Percentiles rank a stretch among this genome's conserved stretches.
Evolutionary conservation across 768 basidiomycete genomes (phyloP).

Genomic region (Mycena galopus): DNA sequence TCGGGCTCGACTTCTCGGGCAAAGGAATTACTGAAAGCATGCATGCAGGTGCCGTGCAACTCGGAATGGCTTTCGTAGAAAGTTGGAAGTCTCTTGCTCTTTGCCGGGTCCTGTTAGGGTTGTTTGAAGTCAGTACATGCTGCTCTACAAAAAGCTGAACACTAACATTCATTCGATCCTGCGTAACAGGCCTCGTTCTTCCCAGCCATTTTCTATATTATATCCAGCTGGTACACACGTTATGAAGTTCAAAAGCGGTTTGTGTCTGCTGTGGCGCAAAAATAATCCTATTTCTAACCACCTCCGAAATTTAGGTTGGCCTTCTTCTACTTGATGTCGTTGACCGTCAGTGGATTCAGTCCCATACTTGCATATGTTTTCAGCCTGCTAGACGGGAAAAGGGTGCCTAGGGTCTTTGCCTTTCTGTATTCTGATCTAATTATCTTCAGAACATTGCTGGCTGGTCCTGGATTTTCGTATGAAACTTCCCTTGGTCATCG

Average conservation of each 20-base stretch:
- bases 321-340: slow-evolving; percentile 55
- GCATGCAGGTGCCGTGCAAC: slow-evolving; percentile 51
- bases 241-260: slow-evolving; percentile 58
- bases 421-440: not conserved
- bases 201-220: slow-evolving; percentile 60
- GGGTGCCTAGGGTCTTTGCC: slow-evolving; percentile 32
- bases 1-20: not conserved
- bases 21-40: not conserved
- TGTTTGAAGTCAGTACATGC: slow-evolving; percentile 47
- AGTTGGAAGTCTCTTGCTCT: slow-evolving; percentile 56
- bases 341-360: slow-evolving; percentile 56
- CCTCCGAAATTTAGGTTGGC: slow-evolving; percentile 47
- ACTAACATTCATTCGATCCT: not conserved
- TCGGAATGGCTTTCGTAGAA: slow-evolving; percentile 60
- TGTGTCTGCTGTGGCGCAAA: not conserved
- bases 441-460: slow-evolving; percentile 47
- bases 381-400: slow-evolving; percentile 54
- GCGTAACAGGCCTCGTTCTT: slow-evolving; percentile 55
- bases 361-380: slow-evolving; percentile 60
- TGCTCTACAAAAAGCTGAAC: not conserved
- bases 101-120: slow-evolving; percentile 59
- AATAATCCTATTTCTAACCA: not conserved
- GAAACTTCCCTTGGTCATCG: not conserved
- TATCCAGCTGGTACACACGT: slow-evolving; percentile 60
- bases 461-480: slow-evolving; percentile 67